Evolutionary conservation across 495 filamentous ascomycete genomes (phyloP).

Genomic region (Chlorociboria aeruginascens): DNA sequence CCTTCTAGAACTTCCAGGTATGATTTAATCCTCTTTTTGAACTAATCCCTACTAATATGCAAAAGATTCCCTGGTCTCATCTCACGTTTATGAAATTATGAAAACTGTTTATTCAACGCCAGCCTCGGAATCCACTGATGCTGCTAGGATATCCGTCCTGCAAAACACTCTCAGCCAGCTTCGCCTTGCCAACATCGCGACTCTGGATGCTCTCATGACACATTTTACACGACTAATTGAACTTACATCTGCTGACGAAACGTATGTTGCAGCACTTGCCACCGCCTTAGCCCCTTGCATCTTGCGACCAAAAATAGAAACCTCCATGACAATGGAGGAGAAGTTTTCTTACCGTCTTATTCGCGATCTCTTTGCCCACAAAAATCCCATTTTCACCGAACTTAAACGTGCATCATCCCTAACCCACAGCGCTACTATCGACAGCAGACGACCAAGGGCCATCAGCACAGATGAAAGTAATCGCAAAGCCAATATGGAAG

Average conservation of each 20-base stretch:
- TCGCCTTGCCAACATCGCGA: slow-evolving; percentile 94
- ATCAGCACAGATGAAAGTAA: slow-evolving; percentile 96
- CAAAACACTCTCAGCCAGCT: slow-evolving; percentile 93
- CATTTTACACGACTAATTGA: slow-evolving; percentile 97
- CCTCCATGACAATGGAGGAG: slow-evolving; percentile 87
- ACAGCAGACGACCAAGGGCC: slow-evolving; percentile 51
- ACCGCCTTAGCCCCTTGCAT: slow-evolving; percentile 75
- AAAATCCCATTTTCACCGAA: slow-evolving; percentile 89
- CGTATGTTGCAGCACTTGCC: slow-evolving; percentile 67
- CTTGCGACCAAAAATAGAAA: slow-evolving; percentile 75
- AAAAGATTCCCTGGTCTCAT: slow-evolving; percentile 89
- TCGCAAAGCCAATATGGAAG: slow-evolving; percentile 86
- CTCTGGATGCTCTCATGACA: slow-evolving; percentile 93
- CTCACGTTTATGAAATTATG: slow-evolving; percentile 97
- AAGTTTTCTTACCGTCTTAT: slow-evolving; percentile 86
- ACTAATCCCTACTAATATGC: slow-evolving; percentile 12
- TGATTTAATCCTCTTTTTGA: slow-evolving; percentile 14
- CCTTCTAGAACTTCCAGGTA: slow-evolving; percentile 89
- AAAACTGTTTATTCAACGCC: slow-evolving; percentile 90
- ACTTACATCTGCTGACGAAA: slow-evolving; percentile 87
- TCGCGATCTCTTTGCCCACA: slow-evolving; percentile 86
- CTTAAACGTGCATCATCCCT: slow-evolving; percentile 80
- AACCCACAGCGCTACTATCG: slow-evolving; percentile 33
- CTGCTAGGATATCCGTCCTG: slow-evolving; percentile 74
- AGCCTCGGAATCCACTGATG: slow-evolving; percentile 53